Evolutionary conservation across 179 eudicot genomes (phyloP), one percentile per base, ranked within the genome.

Genomic region (Corrigiola litoralis): DNA sequence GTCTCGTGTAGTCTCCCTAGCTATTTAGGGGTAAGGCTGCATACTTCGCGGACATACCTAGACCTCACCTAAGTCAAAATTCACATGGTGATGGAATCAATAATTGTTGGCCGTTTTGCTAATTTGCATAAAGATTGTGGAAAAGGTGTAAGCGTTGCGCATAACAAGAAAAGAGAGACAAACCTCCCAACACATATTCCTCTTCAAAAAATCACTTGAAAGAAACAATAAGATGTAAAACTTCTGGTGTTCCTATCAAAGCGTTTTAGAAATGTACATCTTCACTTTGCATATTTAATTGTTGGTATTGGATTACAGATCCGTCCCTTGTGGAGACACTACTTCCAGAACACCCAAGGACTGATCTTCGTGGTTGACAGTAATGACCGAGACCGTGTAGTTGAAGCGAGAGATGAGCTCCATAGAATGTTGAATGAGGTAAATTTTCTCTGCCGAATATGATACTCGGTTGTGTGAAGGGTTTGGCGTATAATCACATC

Each of bases 321-420:
- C 69, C 92, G 89, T 66, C 92, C 92, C 72, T 68, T 86, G 77
- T 86, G 92, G 89, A 87, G 92, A 77, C 96, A 88, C 67, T 88
- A 88, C 65, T 88, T 88, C 86, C 96, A 88, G 71, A 88, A 88
- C 84, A 81, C 88, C 3, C 88, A 81, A 68, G 88, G 88, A 11
- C 82, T 84, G 20, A 81, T 84, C 66, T 84, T 84, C 66, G 85
- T 84, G 74, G 80, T 81, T 49, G 88, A 84, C 67, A 84, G 88
- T 71, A 84, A 84, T 61, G 88, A 84, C 46, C 65, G 84, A 32
- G 74, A 70, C 57, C 74, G 68, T 53, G 49, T 63, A 1, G 69
- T 63, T 61, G 76, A 72, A 66, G 87, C 87, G 2, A 80, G 84
- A 66, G 87, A 83, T 71, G 87, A 83, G 69, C 81, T 83, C 40